Conservation (phyloP, 495 filamentous ascomycete genomes). For the Staphylotrichum longicolle region DNA sequence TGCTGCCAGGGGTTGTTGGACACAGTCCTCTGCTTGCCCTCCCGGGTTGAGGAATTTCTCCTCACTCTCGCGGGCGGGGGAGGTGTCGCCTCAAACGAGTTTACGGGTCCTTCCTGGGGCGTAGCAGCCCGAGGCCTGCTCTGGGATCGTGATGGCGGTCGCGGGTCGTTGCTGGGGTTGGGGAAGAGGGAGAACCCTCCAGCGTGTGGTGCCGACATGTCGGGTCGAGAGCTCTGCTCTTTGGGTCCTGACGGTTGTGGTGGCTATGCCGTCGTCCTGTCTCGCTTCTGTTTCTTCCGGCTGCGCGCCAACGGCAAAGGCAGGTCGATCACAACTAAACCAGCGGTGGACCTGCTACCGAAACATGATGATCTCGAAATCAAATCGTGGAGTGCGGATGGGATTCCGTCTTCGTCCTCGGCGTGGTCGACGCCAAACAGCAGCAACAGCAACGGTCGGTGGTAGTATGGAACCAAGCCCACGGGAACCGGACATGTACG, state of each 20-base stretch:
- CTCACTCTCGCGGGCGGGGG: conserved; percentile 37
- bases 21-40: conserved; percentile 34
- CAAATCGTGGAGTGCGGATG: not conserved
- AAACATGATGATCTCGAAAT: conserved; percentile 8
- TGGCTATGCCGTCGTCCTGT: not conserved
- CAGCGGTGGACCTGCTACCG: conserved; percentile 12
- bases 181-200: conserved; percentile 55
- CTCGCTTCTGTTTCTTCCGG: not conserved
- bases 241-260: not conserved
- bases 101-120: conserved; percentile 38
- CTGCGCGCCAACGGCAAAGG: conserved; percentile 10
- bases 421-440: conserved; percentile 4
- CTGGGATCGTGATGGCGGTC: conserved; percentile 40
- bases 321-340: conserved; percentile 3
- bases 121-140: conserved; percentile 39
- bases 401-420: not conserved
- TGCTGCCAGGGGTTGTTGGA: conserved; percentile 39
- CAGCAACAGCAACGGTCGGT: not conserved
- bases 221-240: conserved; percentile 10
- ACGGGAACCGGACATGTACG: not conserved
- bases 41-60: conserved; percentile 36
- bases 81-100: conserved; percentile 25
- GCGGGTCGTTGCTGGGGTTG: conserved; percentile 36
- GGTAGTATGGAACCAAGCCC: conserved; percentile 7
- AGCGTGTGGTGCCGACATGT: conserved; percentile 38